Conservation (phyloP, 2,329 filamentous ascomycete species). For the Fusarium bulbicola region DNA sequence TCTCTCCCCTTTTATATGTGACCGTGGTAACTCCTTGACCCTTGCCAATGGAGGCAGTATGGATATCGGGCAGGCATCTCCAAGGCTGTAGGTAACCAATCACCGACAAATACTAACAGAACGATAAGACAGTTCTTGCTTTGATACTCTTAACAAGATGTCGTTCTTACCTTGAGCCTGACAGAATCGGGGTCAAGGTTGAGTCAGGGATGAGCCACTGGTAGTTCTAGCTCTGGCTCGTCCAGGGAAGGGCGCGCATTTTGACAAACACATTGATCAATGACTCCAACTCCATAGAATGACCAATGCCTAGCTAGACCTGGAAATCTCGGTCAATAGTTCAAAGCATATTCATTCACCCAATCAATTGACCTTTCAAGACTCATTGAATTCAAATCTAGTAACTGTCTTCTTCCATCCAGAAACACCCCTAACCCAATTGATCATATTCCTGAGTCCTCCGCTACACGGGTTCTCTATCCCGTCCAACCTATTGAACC, state of each 20-base stretch:
- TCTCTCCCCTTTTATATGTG: neutral
- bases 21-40: neutral
- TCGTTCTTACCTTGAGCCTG: neutral
- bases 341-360: neutral
- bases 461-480: slow-evolving; percentile 28
- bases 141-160: neutral
- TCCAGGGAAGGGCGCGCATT: neutral
- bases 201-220: neutral
- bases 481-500: slow-evolving; percentile 1
- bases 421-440: neutral
- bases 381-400: slow-evolving; percentile 13
- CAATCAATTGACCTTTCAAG: neutral
- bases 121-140: neutral
- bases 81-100: neutral
- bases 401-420: neutral
- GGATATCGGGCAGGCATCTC: neutral
- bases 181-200: neutral
- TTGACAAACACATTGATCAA: neutral
- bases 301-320: neutral
- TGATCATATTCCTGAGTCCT: slow-evolving; percentile 2
- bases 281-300: neutral
- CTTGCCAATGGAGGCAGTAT: neutral
- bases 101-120: neutral
- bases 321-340: neutral
- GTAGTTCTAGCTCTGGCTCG: neutral